Conservation (phyloP, 805 yeast species). For the Candida xyloterini region DNA sequence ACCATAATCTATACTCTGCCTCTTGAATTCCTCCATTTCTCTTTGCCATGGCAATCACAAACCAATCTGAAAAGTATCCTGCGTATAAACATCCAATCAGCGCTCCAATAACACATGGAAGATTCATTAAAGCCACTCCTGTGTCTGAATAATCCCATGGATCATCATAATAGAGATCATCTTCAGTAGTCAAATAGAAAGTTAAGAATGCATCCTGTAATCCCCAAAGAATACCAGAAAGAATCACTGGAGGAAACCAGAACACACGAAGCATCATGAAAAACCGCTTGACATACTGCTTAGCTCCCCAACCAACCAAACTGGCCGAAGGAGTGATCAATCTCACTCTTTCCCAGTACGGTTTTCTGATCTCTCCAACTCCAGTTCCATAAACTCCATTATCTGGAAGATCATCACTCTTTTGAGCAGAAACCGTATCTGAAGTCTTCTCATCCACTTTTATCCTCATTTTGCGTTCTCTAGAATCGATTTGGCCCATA, state of each 20-base stretch:
- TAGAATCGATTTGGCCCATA: slow-evolving; percentile 34
- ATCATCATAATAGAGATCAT: slow-evolving; percentile 57
- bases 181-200: slow-evolving; percentile 72
- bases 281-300: slow-evolving; percentile 58
- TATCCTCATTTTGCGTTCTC: slow-evolving; percentile 5
- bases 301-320: slow-evolving; percentile 60
- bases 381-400: slow-evolving; percentile 33
- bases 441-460: neutral
- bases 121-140: slow-evolving; percentile 73
- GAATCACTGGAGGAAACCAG: slow-evolving; percentile 59
- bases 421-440: slow-evolving; percentile 8
- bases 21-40: slow-evolving; percentile 59
- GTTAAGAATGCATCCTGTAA: slow-evolving; percentile 74
- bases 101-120: slow-evolving; percentile 68
- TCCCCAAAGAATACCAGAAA: slow-evolving; percentile 77
- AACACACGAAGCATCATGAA: slow-evolving; percentile 52
- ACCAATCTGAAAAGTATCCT: slow-evolving; percentile 56
- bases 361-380: slow-evolving; percentile 37
- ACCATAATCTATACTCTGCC: slow-evolving; percentile 63
- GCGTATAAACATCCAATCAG: slow-evolving; percentile 64
- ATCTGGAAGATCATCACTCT: slow-evolving; percentile 3
- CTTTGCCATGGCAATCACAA: slow-evolving; percentile 59
- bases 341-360: slow-evolving; percentile 46
- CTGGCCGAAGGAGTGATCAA: slow-evolving; percentile 56
- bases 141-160: slow-evolving; percentile 66